These are phyloP conservation scores for Aspergillus brasiliensis DNA, from an alignment of 2,329 filamentous ascomycete species.

Conservation along the genomic window DNA sequence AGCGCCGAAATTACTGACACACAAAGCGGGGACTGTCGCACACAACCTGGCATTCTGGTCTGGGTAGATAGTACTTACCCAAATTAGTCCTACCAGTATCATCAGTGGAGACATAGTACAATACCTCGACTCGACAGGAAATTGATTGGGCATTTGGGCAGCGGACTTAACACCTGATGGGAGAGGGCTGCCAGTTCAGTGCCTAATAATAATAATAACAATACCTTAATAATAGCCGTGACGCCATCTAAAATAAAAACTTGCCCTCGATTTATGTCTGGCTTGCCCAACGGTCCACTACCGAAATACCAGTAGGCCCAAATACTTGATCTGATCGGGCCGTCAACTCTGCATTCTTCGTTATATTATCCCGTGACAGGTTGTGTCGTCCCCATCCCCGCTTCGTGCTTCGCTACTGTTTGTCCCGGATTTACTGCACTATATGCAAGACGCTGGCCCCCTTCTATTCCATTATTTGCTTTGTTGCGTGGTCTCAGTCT, in stretches of 20 bases:
- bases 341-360: slow-evolving; percentile 11
- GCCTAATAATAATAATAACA: slow-evolving; percentile 12
- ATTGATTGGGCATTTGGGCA: slow-evolving; percentile 29
- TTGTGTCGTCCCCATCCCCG: background rate
- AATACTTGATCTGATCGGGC: slow-evolving; percentile 12
- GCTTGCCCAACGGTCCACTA: slow-evolving; percentile 20
- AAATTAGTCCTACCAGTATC: no score
- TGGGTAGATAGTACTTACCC: background rate
- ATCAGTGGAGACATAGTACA: background rate
- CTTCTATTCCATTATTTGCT: background rate
- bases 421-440: background rate
- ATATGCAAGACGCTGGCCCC: background rate
- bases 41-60: background rate
- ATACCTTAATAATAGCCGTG: slow-evolving; percentile 1
- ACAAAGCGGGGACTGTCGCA: background rate
- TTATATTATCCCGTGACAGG: background rate
- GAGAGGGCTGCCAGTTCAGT: slow-evolving; percentile 8
- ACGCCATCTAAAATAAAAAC: background rate
- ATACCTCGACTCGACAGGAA: background rate
- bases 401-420: background rate
- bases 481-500: background rate
- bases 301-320: slow-evolving; percentile 10
- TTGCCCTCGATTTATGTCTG: slow-evolving; percentile 2
- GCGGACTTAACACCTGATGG: slow-evolving; percentile 13
- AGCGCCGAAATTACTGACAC: background rate